Percentiles rank a stretch among this genome's conserved stretches.
Conservation (phyloP, 2,329 filamentous ascomycete genomes). For the Aspergillus pseudoviridinutans region DNA sequence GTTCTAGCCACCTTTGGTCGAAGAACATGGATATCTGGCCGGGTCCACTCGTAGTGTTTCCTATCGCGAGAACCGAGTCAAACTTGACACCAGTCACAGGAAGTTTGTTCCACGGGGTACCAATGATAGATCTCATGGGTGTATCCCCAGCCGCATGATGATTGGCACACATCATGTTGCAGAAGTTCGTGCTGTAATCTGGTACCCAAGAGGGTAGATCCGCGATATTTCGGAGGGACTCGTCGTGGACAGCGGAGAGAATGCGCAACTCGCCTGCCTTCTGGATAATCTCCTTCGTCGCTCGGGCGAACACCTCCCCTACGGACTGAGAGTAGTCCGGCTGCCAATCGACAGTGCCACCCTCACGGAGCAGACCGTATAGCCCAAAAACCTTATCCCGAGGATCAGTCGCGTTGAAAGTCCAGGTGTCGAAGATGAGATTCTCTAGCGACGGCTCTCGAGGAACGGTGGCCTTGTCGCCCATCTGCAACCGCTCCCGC, state of each 20-base stretch:
- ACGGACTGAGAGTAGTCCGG: constrained; percentile 1
- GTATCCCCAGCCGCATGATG: not conserved
- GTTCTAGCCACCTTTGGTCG: constrained; percentile 4
- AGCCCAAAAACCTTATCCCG: constrained; percentile 4
- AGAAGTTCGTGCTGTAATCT: constrained; percentile 2
- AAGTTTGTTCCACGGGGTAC: constrained; percentile 1
- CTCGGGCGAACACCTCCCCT: not conserved
- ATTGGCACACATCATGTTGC: constrained; percentile 1
- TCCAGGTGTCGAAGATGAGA: constrained; percentile 6
- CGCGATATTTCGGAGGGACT: not conserved
- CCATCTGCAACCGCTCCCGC: constrained; percentile 1
- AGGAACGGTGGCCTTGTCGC: not conserved
- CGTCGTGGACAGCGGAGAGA: not conserved
- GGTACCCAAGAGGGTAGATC: constrained; percentile 4
- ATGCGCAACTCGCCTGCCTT: constrained; percentile 2
- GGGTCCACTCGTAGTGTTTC: constrained; percentile 1
- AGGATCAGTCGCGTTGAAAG: constrained; percentile 1
- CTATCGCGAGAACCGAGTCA: not conserved
- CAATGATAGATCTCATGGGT: not conserved
- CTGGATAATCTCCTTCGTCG: not conserved
- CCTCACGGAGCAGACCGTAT: not conserved
- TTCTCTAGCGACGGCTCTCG: not conserved
- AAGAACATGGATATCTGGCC: constrained; percentile 3
- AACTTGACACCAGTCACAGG: not conserved
- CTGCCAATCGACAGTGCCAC: not conserved